Percentiles rank a stretch among this genome's conserved stretches.
Conservation (phyloP, 192 early-diverging fungal genomes). For the Mortierella alpina region DNA sequence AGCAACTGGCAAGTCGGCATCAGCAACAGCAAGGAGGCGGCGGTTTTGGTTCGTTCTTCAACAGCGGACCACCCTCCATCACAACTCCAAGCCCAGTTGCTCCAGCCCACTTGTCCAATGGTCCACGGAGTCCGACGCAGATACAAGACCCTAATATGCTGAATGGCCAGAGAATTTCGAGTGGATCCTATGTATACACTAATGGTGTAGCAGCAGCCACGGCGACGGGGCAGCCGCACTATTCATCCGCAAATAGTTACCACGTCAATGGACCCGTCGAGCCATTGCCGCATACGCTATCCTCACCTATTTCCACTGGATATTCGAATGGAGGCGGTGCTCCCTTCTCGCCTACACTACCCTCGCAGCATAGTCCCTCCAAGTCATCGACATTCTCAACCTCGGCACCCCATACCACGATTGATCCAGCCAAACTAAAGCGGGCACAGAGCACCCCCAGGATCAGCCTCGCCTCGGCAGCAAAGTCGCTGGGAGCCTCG, state of each 20-base stretch:
- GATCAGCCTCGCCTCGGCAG: constrained; percentile 40
- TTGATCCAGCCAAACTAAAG: constrained; percentile 47
- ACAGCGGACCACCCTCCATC: background rate
- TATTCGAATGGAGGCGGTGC: background rate
- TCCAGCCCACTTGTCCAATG: constrained; percentile 4
- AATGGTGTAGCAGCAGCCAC: constrained; percentile 19
- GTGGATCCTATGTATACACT: constrained; percentile 49
- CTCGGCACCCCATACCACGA: constrained; percentile 22
- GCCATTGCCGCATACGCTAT: background rate
- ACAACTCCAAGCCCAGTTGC: constrained; percentile 3
- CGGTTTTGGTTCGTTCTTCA: constrained; percentile 25
- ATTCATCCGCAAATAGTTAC: constrained; percentile 26
- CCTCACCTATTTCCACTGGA: constrained; percentile 7
- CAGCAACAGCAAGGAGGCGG: constrained; percentile 19
- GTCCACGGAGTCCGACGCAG: constrained; percentile 36
- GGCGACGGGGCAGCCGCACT: constrained; percentile 10
- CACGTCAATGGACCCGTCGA: constrained; percentile 8
- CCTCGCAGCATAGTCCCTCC: constrained; percentile 2
- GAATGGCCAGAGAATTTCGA: constrained; percentile 43
- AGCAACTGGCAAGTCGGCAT: constrained; percentile 35
- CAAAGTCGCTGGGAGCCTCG: constrained; percentile 41
- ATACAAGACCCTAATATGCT: constrained; percentile 40
- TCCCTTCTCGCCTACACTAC: background rate
- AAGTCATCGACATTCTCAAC: constrained; percentile 4
- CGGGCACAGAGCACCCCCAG: constrained; percentile 44